phyloP scores from a whole-genome alignment of 2,329 filamentous ascomycete species.

The Colletotrichum sp. region DNA sequence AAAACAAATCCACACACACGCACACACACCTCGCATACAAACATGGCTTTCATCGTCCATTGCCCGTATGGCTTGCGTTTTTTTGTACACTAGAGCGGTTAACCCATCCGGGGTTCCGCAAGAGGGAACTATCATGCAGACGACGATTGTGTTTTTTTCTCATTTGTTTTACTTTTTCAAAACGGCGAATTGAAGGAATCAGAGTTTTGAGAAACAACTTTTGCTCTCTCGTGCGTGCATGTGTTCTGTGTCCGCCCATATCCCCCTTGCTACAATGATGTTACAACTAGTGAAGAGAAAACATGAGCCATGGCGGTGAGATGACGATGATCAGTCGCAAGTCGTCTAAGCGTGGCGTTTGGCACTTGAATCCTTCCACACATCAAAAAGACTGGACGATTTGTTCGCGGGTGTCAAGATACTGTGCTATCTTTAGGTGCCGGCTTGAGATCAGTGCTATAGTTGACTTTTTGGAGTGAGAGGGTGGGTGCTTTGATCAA shows the following conservation, averaged over 20 bases:
- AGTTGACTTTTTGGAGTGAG: neutral
- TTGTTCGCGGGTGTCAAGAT: neutral
- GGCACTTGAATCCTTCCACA: neutral
- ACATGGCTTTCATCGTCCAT: neutral
- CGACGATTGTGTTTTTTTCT: neutral
- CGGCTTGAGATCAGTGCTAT: neutral
- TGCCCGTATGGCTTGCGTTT: neutral
- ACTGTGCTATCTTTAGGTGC: neutral
- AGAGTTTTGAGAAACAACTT: conserved; percentile 7
- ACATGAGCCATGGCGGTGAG: neutral
- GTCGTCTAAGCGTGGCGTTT: neutral
- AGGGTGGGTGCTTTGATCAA: neutral
- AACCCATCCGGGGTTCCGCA: neutral
- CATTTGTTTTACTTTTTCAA: neutral
- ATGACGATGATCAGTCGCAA: neutral
- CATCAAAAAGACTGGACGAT: neutral
- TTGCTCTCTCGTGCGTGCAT: neutral
- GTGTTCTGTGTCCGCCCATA: neutral
- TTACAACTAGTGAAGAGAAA: neutral
- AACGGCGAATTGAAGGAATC: conserved; percentile 13
- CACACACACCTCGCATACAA: neutral
- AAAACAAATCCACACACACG: neutral
- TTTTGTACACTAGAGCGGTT: conserved; percentile 17
- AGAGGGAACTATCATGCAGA: conserved; percentile 11
- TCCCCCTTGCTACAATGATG: neutral